Base-by-base conservation (phyloP, 768 basidiomycete genomes). In the Tulasnella sp. region DNA sequence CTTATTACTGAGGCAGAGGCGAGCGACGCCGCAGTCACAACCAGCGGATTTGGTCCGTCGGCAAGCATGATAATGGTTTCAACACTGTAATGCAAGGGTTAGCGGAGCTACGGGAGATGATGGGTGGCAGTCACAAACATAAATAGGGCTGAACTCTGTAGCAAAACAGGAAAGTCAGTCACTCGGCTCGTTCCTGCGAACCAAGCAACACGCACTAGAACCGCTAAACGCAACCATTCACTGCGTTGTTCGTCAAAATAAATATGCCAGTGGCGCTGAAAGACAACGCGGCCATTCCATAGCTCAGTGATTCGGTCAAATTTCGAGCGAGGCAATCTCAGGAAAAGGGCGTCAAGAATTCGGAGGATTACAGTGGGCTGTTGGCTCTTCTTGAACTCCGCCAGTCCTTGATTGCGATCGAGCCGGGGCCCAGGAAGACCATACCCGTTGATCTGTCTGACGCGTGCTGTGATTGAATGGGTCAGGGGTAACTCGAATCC, bases 251-350 rank as follows among this genome's bases (percentile, higher is more conserved):
- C 70, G 10, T 77, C 69, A 11, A 77, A 77, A 44, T 73, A 77
- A 7, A 26, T 42, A 29, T 77, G 77, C 77, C 77, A 77, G 35
- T 77, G 77, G 1, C 77, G 61, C 44, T 77, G 77, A n/a, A 73
- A 77, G 23, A 77, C 77, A 6, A 77, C 46, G 11, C 77, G 37
- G 29, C 77, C 77, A 73, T 77, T 70, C 77, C 77, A 77, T n/a
- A 77, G 61, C 20, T 39, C 44, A 3, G 39, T 70, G 16, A 77
- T 26, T 11, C 70, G 69, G 9, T 77, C 44, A 39, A 74, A 74
- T 4, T 48, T 26, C 3, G 44, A 26, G 73, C 39, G 73, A n/a
- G 73, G 6, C 44, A 74, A 32, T 5, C 2, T 29, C 37, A 70
- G 42, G 55, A 57, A 35, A 9, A 61, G 32, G 1, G 18, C 11